Evolutionary conservation across 2,329 filamentous ascomycete species (phyloP).

Genomic region (Colletotrichum coccodes): DNA sequence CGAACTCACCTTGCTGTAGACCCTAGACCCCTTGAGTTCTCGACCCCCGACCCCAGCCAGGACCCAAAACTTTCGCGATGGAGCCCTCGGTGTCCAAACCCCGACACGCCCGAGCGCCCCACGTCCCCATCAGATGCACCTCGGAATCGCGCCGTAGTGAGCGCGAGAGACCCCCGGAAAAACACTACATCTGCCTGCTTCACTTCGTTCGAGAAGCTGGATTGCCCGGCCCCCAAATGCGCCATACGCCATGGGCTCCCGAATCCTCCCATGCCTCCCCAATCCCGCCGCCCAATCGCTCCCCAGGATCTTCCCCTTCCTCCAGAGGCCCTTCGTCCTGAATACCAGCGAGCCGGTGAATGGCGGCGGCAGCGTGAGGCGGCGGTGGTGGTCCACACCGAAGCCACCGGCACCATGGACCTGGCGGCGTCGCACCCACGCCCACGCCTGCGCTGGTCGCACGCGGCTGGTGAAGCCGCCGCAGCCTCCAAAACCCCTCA

Average conservation of each 20-base stretch:
- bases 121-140: constrained; percentile 1
- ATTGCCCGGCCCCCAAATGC: background rate
- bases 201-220: background rate
- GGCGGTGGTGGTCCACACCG: background rate
- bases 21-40: background rate
- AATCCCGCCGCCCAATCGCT: constrained; percentile 13
- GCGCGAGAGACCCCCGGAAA: background rate
- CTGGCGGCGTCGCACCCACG: background rate
- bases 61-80: background rate
- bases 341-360: constrained; percentile 1
- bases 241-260: constrained; percentile 15
- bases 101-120: background rate
- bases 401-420: background rate
- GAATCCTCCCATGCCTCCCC: background rate
- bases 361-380: background rate
- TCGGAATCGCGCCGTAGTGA: background rate
- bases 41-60: background rate
- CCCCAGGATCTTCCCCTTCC: constrained; percentile 4
- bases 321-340: background rate
- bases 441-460: background rate
- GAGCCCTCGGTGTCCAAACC: background rate
- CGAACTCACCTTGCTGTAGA: constrained; percentile 4
- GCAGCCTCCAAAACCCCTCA: constrained; percentile 25
- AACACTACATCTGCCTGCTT: background rate
- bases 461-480: background rate